Evolutionary conservation across 768 basidiomycete species (phyloP).

Genomic region (Podaxis sp.): DNA sequence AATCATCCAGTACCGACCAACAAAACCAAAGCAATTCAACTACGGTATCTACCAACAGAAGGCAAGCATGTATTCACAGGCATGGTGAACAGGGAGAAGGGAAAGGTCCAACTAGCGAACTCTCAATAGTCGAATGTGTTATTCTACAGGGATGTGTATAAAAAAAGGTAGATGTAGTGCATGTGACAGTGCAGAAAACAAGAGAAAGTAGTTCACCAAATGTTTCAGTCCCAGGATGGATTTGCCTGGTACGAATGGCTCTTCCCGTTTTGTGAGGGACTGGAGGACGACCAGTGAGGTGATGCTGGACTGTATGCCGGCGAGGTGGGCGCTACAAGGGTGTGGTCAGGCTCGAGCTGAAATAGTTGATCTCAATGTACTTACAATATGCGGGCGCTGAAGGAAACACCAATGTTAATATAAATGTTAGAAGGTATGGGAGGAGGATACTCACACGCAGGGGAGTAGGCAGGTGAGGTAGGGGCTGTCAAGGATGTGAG

Average conservation of each 20-base stretch:
- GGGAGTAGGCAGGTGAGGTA: constrained; percentile 85
- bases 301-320: constrained; percentile 87
- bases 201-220: constrained; percentile 1
- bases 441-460: constrained; percentile 64
- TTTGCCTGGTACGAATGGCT: constrained; percentile 47
- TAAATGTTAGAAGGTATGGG: not conserved
- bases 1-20: constrained; percentile 7
- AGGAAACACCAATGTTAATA: constrained; percentile 3
- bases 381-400: constrained; percentile 82
- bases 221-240: constrained; percentile 51
- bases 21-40: constrained; percentile 6
- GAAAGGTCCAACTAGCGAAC: constrained; percentile 11
- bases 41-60: constrained; percentile 13
- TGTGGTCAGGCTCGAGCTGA: constrained; percentile 19
- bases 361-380: constrained; percentile 22
- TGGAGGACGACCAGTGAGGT: constrained; percentile 81
- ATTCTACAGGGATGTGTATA: constrained; percentile 17
- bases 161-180: constrained; percentile 14
- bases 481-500: constrained; percentile 52
- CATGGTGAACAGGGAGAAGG: constrained; percentile 5
- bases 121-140: constrained; percentile 16
- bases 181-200: constrained; percentile 4
- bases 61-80: constrained; percentile 16
- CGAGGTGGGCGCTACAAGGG: constrained; percentile 67
- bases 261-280: constrained; percentile 64